phyloP scores from a whole-genome alignment of 2,329 filamentous ascomycete species.

The Phialemoniopsis sp. region DNA sequence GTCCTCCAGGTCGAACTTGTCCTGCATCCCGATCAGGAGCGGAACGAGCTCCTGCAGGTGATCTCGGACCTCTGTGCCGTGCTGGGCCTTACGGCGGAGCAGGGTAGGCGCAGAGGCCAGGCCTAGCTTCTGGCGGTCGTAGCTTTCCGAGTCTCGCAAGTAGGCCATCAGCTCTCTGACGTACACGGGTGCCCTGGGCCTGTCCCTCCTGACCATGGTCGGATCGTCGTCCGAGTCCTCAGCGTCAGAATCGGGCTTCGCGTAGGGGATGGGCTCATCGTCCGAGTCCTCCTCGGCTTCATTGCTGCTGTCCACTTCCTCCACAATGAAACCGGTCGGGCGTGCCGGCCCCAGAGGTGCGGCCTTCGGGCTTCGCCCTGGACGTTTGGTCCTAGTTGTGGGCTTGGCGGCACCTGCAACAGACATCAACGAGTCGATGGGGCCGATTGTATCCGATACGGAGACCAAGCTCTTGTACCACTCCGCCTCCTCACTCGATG shows the following conservation, averaged over 20 bases:
- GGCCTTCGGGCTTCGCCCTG: too few species aligned
- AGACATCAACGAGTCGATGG: slow-evolving; percentile 41
- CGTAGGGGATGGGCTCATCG: slow-evolving; percentile 70
- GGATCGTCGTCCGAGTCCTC: slow-evolving; percentile 86
- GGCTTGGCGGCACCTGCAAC: too few species aligned
- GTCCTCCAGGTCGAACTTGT: slow-evolving; percentile 76
- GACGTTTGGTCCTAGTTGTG: too few species aligned
- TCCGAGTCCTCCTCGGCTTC: slow-evolving; percentile 59
- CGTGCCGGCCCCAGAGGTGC: too few species aligned
- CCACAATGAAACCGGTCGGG: slow-evolving; percentile 47
- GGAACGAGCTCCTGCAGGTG: slow-evolving; percentile 79
- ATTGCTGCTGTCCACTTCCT: slow-evolving; percentile 61
- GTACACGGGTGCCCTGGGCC: slow-evolving; percentile 82
- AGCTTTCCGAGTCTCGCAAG: slow-evolving; percentile 76
- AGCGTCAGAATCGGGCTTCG: slow-evolving; percentile 81
- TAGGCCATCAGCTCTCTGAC: slow-evolving; percentile 79
- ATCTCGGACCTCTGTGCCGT: slow-evolving; percentile 82
- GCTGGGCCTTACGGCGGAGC: slow-evolving; percentile 83
- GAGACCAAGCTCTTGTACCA: slow-evolving; percentile 69
- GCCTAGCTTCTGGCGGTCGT: slow-evolving; percentile 78
- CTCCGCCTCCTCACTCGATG: slow-evolving; percentile 64
- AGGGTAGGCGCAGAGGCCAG: slow-evolving; percentile 72
- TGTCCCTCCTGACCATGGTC: slow-evolving; percentile 78
- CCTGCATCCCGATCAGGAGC: slow-evolving; percentile 73
- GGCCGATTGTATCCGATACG: slow-evolving; percentile 60